These are phyloP conservation scores for Talaromyces sp. DNA, from an alignment of 2,329 filamentous ascomycete genomes.

Conservation along the genomic window DNA sequence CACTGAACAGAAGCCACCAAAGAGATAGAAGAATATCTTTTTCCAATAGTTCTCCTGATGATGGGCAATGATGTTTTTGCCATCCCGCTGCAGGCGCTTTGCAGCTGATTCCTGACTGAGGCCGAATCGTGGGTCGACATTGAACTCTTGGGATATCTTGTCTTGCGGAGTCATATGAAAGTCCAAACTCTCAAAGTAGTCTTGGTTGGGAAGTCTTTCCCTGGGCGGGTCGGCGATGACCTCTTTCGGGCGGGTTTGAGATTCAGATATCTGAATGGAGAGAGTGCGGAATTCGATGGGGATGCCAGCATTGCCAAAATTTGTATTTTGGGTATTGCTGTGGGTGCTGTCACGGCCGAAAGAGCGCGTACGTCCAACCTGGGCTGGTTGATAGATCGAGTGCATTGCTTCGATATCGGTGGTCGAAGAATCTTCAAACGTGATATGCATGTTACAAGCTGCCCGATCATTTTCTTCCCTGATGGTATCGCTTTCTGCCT, in stretches of 20 bases:
- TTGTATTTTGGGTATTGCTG: conserved; percentile 10
- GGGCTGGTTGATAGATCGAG: conserved; percentile 24
- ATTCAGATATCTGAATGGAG: conserved; percentile 43
- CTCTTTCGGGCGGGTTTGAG: conserved; percentile 36
- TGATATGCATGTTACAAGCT: conserved; percentile 19
- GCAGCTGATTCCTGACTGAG: conserved; percentile 62
- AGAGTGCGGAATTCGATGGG: conserved; percentile 44
- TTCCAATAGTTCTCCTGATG: conserved; percentile 64
- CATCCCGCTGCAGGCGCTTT: conserved; percentile 63
- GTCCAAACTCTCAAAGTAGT: conserved; percentile 64
- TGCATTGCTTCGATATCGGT: conserved; percentile 13
- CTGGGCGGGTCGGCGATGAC: conserved; percentile 11
- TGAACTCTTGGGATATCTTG: conserved; percentile 63
- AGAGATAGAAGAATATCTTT: conserved; percentile 70
- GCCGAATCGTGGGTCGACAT: conserved; percentile 60
- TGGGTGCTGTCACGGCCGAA: conserved; percentile 25
- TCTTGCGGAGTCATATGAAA: conserved; percentile 66
- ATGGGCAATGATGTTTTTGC: conserved; percentile 68
- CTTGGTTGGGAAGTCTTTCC: conserved; percentile 23
- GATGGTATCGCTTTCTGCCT: neutral
- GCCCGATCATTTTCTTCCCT: conserved; percentile 15
- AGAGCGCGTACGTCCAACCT: conserved; percentile 20
- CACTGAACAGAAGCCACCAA: conserved; percentile 77
- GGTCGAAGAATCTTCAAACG: conserved; percentile 22
- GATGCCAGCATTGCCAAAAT: conserved; percentile 25